Evolutionary conservation across 495 filamentous ascomycete species (phyloP).

Genomic region (Penicillium samsonianum): DNA sequence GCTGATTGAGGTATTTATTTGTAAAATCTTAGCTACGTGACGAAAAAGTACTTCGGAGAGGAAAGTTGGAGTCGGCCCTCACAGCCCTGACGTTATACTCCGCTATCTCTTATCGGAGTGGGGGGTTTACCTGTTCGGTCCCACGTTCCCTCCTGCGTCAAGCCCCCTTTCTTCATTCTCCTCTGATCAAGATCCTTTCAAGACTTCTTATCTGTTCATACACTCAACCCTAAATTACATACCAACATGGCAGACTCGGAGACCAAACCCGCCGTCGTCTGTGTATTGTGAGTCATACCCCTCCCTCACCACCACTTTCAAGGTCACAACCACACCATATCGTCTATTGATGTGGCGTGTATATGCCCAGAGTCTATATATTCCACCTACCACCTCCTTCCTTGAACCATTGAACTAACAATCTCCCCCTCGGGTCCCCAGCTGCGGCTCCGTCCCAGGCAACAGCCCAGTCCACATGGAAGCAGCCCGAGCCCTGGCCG

Average conservation of each 20-base stretch:
- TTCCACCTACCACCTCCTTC: not conserved
- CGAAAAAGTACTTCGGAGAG: not conserved
- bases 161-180: not conserved
- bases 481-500: slow-evolving; percentile 76
- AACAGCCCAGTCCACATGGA: slow-evolving; percentile 66
- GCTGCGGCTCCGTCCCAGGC: slow-evolving; percentile 77
- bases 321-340: not conserved
- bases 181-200: not conserved
- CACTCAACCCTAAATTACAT: not conserved
- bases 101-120: slow-evolving; percentile 5
- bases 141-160: not conserved
- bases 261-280: slow-evolving; percentile 61
- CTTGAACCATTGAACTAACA: slow-evolving; percentile 14
- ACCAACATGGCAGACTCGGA: slow-evolving; percentile 32
- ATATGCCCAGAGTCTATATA: not conserved
- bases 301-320: slow-evolving; percentile 13
- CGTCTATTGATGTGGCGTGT: not conserved
- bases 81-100: slow-evolving; percentile 1
- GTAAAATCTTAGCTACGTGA: not conserved
- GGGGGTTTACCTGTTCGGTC: not conserved
- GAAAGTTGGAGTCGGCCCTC: not conserved
- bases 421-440: slow-evolving; percentile 17
- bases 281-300: slow-evolving; percentile 67
- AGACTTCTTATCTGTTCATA: not conserved
- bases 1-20: too few species aligned